Evolutionary conservation across 768 basidiomycete genomes (phyloP).

Genomic region (Tulasnella sp.): DNA sequence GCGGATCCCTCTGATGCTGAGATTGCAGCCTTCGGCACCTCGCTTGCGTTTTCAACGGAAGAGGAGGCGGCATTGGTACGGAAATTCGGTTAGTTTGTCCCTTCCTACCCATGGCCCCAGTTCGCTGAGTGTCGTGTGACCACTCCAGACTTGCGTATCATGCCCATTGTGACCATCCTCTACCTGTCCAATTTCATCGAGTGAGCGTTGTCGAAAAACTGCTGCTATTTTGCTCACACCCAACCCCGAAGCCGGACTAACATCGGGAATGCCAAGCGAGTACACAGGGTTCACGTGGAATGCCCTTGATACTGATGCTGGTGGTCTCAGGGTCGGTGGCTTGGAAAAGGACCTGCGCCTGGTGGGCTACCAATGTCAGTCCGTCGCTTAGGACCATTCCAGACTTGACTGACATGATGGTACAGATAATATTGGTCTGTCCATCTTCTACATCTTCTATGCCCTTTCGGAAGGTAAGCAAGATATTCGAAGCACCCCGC

Average conservation of each 20-base stretch:
- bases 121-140: background rate
- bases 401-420: background rate
- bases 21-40: constrained; percentile 11
- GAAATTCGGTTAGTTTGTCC: constrained; percentile 13
- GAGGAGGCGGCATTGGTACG: constrained; percentile 17
- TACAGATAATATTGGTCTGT: constrained; percentile 16
- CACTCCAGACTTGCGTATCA: constrained; percentile 16
- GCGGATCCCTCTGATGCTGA: constrained; percentile 7
- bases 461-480: constrained; percentile 11
- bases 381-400: background rate
- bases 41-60: constrained; percentile 8
- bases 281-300: background rate
- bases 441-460: constrained; percentile 16
- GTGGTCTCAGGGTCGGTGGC: constrained; percentile 1
- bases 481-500: background rate
- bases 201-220: constrained; percentile 9
- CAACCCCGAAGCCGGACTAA: constrained; percentile 15
- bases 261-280: constrained; percentile 13
- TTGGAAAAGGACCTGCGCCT: constrained; percentile 7
- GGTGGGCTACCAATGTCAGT: constrained; percentile 15
- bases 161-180: constrained; percentile 19
- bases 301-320: background rate
- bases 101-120: background rate
- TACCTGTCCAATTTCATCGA: constrained; percentile 20
- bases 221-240: no score